Evolutionary conservation across 2,329 filamentous ascomycete genomes (phyloP), one percentile per base, ranked within the genome.

Genomic region (Talaromyces rugulosus): DNA sequence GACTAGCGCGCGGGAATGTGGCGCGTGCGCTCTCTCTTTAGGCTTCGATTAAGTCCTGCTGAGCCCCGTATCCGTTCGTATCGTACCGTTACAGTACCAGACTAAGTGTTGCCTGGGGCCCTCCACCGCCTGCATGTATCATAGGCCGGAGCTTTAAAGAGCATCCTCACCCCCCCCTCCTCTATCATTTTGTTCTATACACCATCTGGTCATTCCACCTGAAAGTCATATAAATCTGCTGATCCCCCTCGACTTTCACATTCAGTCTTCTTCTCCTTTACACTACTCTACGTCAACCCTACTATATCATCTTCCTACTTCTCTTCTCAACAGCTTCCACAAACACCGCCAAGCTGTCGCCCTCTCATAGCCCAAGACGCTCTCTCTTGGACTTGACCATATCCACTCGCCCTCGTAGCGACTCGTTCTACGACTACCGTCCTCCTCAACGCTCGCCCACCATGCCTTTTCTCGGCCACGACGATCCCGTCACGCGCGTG

Each of bases 401-500:
- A 58, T 52, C 36, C 27, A 33, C 54, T 34, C 55, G 59, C 27
- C 59, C 56, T 30, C 62, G 54, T 27, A 59, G 58, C 27, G 59
- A 61, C 40, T 61, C 63, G 28, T 61, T 59, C 59, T 59, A 56
- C 58, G 56, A 63, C 8, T 62, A 63, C 40, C 55, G 50, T n/a
- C 50, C 36, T 33, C 59, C 34, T 56, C 56, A 23, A 42, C 58
- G 50, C 31, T 63, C 63, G 44, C 44, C 62, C 60, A 62, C 64
- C 23, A 65, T 65, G 64, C 64, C 64, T 36, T 64, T 57, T 59
- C 58, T 65, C 60, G 58, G 54, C 33, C 51, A 61, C 42, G 52
- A 62, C 36, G 31, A 51, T 7, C 57, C 59, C 31, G 55, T 64
- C 44, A 33, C 58, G 31, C 58, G 51, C 7, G 59, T 64, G 36